Evolutionary conservation across 352 stramenopile genomes (phyloP), one percentile per base, ranked within the genome.

Genomic region (Pythium grandisporangium): DNA sequence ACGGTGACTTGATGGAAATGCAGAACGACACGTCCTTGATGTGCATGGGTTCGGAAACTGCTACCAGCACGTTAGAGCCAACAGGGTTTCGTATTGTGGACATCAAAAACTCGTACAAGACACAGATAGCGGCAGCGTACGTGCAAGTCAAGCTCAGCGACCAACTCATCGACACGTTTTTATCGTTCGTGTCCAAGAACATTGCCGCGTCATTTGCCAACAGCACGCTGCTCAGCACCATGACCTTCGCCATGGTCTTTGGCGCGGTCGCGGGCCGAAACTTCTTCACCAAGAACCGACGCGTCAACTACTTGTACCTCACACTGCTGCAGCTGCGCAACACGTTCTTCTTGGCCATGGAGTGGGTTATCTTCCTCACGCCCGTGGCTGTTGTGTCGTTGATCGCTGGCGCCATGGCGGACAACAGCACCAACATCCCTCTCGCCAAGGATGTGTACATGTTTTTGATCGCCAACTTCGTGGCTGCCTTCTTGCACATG

Each of bases 171-270:
- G 42, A 47, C n/a, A 84, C 81, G 2, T 57, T 86, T 20, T 34
- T 72, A 30, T 53, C 66, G 3, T 44, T 89, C 8, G 67, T 89
- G 29, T 67, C 73, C 2, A 51, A 65, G 27, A 92, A 89, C 63
- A 76, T 92, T 25, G 67, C 79, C 26, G 22, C 27, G 0, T 64
- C 70, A 3, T 42, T 91, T 16, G 44, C 58, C 20, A 65, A 76
- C 11, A 55, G 58, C n/a, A 58, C 82, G 30, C 22, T 86, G 29
- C 43, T 88, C 7, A 66, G 67, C 2, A 69, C 78, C 26, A 84
- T 89, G 44, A 70, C 68, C 7, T 91, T 91, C 35, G 67, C 75
- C 22, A 82, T 84, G 58, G 54, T 81, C 4, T 47, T 91, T 10
- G 74, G 74, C 4, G 67, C 68, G 0, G 58, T 85, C 30, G 68